These are phyloP conservation scores for Ceratopteris richardii DNA, from an alignment of 75 land plant species.

Conservation along the genomic window DNA sequence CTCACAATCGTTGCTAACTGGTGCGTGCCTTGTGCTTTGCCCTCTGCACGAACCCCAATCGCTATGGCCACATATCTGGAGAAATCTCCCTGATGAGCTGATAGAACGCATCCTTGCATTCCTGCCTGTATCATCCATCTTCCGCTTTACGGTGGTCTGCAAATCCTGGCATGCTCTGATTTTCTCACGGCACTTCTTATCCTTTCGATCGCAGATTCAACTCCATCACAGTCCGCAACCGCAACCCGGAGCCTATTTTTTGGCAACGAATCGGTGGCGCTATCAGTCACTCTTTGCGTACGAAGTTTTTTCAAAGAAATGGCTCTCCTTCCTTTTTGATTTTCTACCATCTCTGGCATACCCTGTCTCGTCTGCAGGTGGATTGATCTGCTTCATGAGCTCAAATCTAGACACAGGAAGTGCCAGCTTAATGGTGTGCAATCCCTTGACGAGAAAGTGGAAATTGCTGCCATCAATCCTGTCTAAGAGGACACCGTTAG, in stretches of 20 bases:
- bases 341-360: slow-evolving; percentile 16
- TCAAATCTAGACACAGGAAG: slow-evolving; percentile 19
- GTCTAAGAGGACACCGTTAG: slow-evolving; percentile 5
- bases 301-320: slow-evolving; percentile 36
- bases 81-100: slow-evolving; percentile 56
- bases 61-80: slow-evolving; percentile 15
- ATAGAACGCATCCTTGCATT: slow-evolving; percentile 70
- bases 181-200: slow-evolving; percentile 38
- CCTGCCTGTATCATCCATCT: slow-evolving; percentile 56
- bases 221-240: slow-evolving; percentile 47
- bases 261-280: slow-evolving; percentile 2
- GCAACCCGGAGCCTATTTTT: neutral
- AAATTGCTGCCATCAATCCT: slow-evolving; percentile 38
- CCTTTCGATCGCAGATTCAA: slow-evolving; percentile 46
- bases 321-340: slow-evolving; percentile 27
- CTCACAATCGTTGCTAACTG: neutral
- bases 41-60: neutral
- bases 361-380: slow-evolving; percentile 71
- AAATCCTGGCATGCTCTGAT: slow-evolving; percentile 56
- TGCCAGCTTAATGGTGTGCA: slow-evolving; percentile 33
- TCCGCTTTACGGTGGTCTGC: slow-evolving; percentile 65
- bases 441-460: slow-evolving; percentile 45
- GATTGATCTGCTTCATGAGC: slow-evolving; percentile 50
- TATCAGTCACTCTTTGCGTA: slow-evolving; percentile 29
- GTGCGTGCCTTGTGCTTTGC: neutral